Percentiles rank a stretch among this genome's conserved stretches.
These are phyloP conservation scores for Tricladium varicosporioides DNA, from an alignment of 2,329 filamentous ascomycete species.

Conservation along the genomic window DNA sequence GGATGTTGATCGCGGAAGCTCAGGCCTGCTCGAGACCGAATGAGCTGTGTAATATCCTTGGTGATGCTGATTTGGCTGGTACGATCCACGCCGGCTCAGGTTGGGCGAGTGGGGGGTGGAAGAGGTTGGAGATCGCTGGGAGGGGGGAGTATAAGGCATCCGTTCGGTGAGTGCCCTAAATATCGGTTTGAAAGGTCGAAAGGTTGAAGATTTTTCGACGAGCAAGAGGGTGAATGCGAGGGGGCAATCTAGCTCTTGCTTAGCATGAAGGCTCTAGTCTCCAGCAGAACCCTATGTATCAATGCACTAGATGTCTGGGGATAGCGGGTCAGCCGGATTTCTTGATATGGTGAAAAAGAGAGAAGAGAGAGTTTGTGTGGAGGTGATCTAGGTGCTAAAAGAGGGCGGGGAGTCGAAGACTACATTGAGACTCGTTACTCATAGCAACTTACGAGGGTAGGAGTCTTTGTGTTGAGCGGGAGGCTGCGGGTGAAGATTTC, in stretches of 20 bases:
- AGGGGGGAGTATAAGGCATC: slow-evolving; percentile 89
- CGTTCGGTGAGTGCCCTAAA: slow-evolving; percentile 35
- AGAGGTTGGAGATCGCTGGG: slow-evolving; percentile 60
- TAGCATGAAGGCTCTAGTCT: slow-evolving; percentile 20
- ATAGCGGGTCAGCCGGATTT: slow-evolving; percentile 23
- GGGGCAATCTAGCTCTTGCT: slow-evolving; percentile 21
- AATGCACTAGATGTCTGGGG: slow-evolving; percentile 17
- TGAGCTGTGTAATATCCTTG: slow-evolving; percentile 14
- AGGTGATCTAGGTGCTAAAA: slow-evolving; percentile 9
- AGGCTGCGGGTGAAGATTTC: slow-evolving; percentile 12
- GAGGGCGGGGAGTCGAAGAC: slow-evolving; percentile 1
- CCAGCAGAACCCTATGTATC: slow-evolving; percentile 12
- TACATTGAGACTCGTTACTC: slow-evolving; percentile 9
- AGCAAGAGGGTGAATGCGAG: slow-evolving; percentile 14
- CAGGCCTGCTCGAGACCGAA: slow-evolving; percentile 41
- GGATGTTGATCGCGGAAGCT: slow-evolving; percentile 62
- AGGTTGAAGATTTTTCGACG: slow-evolving; percentile 15
- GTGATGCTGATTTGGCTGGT: slow-evolving; percentile 41
- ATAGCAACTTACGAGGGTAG: slow-evolving; percentile 25
- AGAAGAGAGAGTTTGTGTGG: slow-evolving; percentile 3
- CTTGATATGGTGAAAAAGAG: slow-evolving; percentile 9
- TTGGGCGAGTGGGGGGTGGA: slow-evolving; percentile 57
- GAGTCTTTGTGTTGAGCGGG: slow-evolving; percentile 2
- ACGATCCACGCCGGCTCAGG: slow-evolving; percentile 57
- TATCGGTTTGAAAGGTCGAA: neutral